A percentile compares a stretch with the other conserved stretches of the same genome.
Evolutionary conservation across 1,139 yeast genomes (phyloP).

Genomic region (Pichia sp.): DNA sequence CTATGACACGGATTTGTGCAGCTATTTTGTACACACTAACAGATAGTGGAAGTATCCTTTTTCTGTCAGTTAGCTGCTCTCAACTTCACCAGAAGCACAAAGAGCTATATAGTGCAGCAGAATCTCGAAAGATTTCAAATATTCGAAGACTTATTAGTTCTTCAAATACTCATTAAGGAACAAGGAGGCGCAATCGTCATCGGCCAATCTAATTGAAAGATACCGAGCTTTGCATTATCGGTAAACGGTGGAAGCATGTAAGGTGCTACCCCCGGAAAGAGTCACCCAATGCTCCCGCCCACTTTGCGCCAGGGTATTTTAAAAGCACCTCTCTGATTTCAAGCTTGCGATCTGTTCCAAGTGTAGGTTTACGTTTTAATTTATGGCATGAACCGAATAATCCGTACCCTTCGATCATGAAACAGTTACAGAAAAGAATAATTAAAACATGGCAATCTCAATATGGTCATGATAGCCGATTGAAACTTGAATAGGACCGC

Average conservation of each 20-base stretch:
- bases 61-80: constrained; percentile 52
- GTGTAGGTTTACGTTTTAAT: constrained; percentile 57
- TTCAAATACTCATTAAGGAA: constrained; percentile 38
- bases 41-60: too few relatives aligned
- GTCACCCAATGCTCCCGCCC: constrained; percentile 51
- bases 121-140: constrained; percentile 4
- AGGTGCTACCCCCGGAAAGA: constrained; percentile 45
- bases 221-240: constrained; percentile 39
- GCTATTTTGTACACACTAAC: constrained; percentile 44
- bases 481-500: constrained; percentile 32
- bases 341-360: constrained; percentile 49
- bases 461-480: constrained; percentile 15
- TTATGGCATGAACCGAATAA: constrained; percentile 65
- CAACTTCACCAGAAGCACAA: constrained; percentile 25
- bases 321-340: constrained; percentile 48
- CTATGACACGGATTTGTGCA: constrained; percentile 47
- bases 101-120: constrained; percentile 11
- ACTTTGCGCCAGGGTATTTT: constrained; percentile 41
- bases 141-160: too few relatives aligned
- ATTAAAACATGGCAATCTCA: constrained; percentile 39
- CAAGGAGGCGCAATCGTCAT: constrained; percentile 14
- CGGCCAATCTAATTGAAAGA: constrained; percentile 32
- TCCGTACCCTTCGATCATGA: constrained; percentile 38
- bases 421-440: constrained; percentile 40
- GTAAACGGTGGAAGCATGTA: constrained; percentile 43